These are phyloP conservation scores for Dittrichia graveolens DNA, from an alignment of 129 eudicot genomes.

Conservation along the genomic window DNA sequence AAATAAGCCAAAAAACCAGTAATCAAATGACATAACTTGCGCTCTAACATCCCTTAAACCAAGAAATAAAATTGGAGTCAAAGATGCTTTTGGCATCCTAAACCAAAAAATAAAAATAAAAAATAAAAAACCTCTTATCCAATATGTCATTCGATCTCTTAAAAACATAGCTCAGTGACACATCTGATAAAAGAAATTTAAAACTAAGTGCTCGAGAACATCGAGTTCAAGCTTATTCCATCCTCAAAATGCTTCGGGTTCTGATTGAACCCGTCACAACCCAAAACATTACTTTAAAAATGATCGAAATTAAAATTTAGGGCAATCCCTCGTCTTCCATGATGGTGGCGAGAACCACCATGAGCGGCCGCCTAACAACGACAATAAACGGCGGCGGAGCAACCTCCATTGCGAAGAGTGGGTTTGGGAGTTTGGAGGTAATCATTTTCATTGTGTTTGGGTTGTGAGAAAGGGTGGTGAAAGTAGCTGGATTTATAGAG, in stretches of 20 bases:
- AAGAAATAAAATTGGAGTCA: too few relatives aligned
- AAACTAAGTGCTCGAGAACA: background rate
- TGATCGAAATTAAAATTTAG: background rate
- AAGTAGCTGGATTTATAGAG: constrained; percentile 37
- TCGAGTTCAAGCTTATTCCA: constrained; percentile 6
- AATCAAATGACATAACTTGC: too few relatives aligned
- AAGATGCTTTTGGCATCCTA: too few relatives aligned
- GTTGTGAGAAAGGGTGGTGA: background rate
- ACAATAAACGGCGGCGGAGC: constrained; percentile 59
- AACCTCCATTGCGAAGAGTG: constrained; percentile 57
- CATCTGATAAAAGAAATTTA: too few relatives aligned
- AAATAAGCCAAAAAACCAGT: too few relatives aligned
- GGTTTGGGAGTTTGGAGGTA: constrained; percentile 44
- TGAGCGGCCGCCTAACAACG: constrained; percentile 43
- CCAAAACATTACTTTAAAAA: background rate
- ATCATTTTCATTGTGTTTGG: background rate
- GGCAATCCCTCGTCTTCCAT: constrained; percentile 46
- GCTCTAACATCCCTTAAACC: too few relatives aligned
- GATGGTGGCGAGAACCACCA: constrained; percentile 56
- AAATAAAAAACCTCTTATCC: too few relatives aligned
- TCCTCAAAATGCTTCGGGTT: background rate
- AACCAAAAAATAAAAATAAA: too few relatives aligned
- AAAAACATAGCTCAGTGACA: too few relatives aligned
- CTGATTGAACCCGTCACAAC: background rate
- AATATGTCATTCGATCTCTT: too few relatives aligned